Evolutionary conservation across 176 grass and related monocot species (phyloP).

Genomic region (Hsuehochloa calcarea): DNA sequence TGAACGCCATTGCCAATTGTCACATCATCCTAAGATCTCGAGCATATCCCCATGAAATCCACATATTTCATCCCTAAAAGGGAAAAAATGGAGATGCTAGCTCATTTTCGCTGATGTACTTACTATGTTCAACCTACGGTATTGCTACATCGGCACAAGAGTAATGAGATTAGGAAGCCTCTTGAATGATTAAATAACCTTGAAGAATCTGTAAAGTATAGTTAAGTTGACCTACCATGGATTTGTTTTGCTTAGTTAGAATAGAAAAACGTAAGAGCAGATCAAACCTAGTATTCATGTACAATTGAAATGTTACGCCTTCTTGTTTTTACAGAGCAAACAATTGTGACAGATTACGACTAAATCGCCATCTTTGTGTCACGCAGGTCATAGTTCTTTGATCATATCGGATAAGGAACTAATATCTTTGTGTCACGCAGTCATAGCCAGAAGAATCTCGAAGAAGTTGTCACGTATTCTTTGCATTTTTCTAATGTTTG

Average conservation of each 20-base stretch:
- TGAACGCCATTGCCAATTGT: no score
- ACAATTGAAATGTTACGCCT: background rate
- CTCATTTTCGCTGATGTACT: no score
- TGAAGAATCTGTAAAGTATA: conserved; percentile 17
- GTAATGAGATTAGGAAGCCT: background rate
- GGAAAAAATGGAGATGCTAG: no score
- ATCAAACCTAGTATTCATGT: background rate
- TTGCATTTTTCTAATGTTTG: no score
- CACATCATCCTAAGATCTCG: no score
- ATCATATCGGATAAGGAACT: conserved; percentile 92
- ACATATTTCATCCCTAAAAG: no score
- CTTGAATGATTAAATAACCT: background rate
- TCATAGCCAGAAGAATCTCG: no score
- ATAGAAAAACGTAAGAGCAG: background rate
- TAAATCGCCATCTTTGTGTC: conserved; percentile 23
- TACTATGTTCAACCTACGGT: no score
- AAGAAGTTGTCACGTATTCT: no score
- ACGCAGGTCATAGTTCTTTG: conserved; percentile 68
- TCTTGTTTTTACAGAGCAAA: background rate
- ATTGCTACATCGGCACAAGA: background rate
- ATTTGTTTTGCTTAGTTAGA: conserved; percentile 3
- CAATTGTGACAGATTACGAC: background rate
- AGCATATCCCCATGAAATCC: no score
- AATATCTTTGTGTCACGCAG: no score
- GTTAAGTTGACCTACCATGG: background rate